Conservation (phyloP, 768 basidiomycete species). For the Suillus americanus region DNA sequence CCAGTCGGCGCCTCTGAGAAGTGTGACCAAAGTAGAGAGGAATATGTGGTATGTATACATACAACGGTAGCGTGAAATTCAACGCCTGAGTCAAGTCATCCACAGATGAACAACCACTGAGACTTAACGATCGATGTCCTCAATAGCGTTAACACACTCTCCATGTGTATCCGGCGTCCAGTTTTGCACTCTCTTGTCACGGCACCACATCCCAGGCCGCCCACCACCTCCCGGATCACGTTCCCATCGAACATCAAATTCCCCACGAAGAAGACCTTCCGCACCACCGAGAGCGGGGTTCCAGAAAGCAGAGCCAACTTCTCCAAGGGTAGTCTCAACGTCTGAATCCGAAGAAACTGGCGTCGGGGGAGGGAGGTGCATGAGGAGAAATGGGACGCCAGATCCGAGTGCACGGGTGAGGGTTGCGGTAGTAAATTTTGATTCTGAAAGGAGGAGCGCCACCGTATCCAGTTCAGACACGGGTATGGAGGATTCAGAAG, state of each 20-base stretch:
- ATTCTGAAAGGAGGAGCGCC: conserved; percentile 81
- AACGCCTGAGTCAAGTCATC: background rate
- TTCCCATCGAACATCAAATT: conserved; percentile 71
- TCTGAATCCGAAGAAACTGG: conserved; percentile 13
- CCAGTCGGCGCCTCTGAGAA: background rate
- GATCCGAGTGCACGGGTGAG: conserved; percentile 72
- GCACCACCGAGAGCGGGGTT: conserved; percentile 64
- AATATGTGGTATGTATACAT: background rate
- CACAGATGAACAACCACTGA: background rate
- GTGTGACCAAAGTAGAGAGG: background rate
- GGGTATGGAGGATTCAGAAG: background rate
- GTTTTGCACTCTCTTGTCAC: conserved; percentile 24
- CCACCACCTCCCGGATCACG: conserved; percentile 25
- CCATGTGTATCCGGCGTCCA: conserved; percentile 18
- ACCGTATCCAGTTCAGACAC: conserved; percentile 33
- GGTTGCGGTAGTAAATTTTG: conserved; percentile 72
- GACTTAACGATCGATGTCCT: background rate
- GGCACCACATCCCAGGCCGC: conserved; percentile 41
- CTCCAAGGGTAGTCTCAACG: conserved; percentile 10
- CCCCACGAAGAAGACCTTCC: conserved; percentile 55
- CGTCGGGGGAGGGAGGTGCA: conserved; percentile 60
- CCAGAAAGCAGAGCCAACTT: conserved; percentile 57
- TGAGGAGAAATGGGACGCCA: conserved; percentile 72
- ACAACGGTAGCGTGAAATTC: too few species aligned
- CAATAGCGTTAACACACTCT: background rate